Evolutionary conservation across 2,329 filamentous ascomycete species (phyloP).

Genomic region (Ophiostoma fasciatum): DNA sequence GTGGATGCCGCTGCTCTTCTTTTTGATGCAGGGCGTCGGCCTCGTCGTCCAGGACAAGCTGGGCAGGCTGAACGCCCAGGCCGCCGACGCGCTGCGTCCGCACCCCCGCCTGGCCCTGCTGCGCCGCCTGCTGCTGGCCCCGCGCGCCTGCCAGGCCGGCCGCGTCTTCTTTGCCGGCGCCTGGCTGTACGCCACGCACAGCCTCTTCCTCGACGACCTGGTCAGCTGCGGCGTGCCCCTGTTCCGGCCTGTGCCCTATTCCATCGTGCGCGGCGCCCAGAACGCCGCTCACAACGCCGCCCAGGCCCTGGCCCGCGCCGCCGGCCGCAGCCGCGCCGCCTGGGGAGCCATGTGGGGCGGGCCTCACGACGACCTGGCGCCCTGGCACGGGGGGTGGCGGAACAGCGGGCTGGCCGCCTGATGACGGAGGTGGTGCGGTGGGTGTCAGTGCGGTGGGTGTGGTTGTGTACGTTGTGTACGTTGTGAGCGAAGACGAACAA

Average conservation of each 20-base stretch:
- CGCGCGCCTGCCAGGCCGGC: conserved; percentile 30
- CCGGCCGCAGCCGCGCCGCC: conserved; percentile 30
- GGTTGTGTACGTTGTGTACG: no score
- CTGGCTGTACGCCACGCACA: conserved; percentile 56
- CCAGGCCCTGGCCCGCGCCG: conserved; percentile 35
- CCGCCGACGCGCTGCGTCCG: no score
- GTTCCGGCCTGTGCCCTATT: conserved; percentile 68
- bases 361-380: conserved; percentile 34
- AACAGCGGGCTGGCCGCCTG: conserved; percentile 25
- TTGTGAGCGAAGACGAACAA: no score
- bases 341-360: conserved; percentile 48
- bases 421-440: no score
- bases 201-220: conserved; percentile 62
- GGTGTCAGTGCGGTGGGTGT: no score
- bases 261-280: conserved; percentile 45
- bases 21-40: conserved; percentile 53
- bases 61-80: no score
- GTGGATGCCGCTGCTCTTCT: conserved; percentile 52
- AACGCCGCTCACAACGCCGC: neutral
- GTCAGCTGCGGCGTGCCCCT: conserved; percentile 61
- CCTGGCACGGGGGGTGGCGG: conserved; percentile 54
- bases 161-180: conserved; percentile 47
- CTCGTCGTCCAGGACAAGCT: conserved; percentile 49
- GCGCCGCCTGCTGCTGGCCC: conserved; percentile 17
- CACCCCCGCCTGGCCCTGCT: conserved; percentile 7